These are phyloP conservation scores for Verticillium dahliae DNA, from an alignment of 2,329 filamentous ascomycete species.

Conservation along the genomic window DNA sequence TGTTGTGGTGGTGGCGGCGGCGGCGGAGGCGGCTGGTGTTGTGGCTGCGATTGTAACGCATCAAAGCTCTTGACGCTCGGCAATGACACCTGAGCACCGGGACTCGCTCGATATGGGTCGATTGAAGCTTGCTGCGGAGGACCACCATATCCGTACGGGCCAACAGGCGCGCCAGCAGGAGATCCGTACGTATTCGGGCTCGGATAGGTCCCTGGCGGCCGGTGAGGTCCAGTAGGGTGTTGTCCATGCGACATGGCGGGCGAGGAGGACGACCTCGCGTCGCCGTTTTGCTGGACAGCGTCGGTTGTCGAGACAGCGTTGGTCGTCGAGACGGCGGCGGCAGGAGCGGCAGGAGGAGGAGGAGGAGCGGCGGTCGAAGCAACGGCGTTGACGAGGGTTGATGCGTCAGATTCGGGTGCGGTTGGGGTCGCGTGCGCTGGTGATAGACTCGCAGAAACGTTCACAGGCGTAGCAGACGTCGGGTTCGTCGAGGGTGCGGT, in stretches of 20 bases:
- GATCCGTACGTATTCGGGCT: constrained; percentile 8
- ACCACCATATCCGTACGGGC: constrained; percentile 8
- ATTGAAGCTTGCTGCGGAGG: constrained; percentile 14
- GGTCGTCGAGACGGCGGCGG: background rate
- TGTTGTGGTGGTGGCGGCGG: constrained; percentile 17
- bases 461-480: constrained; percentile 6
- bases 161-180: constrained; percentile 1
- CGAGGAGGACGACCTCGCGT: constrained; percentile 12
- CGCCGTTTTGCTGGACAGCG: constrained; percentile 9
- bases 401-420: background rate
- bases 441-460: constrained; percentile 5
- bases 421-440: background rate
- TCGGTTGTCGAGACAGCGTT: background rate
- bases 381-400: background rate
- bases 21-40: constrained; percentile 15
- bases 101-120: constrained; percentile 28
- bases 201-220: constrained; percentile 12
- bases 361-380: background rate
- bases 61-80: constrained; percentile 38
- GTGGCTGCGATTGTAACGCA: constrained; percentile 22
- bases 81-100: constrained; percentile 26
- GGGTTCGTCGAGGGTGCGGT: constrained; percentile 7
- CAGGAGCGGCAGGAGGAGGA: background rate
- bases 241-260: constrained; percentile 14
- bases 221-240: constrained; percentile 9